Conservation (phyloP, 305 asterid genomes). For the Fraxinus albicans region DNA sequence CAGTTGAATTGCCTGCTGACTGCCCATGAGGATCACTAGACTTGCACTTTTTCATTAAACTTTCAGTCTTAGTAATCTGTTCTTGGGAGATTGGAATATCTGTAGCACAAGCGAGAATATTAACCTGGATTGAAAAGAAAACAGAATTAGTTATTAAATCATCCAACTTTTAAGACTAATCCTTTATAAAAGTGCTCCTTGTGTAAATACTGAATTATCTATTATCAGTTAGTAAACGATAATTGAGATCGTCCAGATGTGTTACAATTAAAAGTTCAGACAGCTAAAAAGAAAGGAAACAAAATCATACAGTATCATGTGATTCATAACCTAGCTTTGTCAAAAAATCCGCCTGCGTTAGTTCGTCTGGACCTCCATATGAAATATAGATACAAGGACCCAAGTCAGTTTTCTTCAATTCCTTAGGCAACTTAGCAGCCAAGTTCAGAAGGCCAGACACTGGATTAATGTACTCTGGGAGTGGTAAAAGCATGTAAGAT, state of each 20-base stretch:
- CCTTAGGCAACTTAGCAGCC: constrained; percentile 69
- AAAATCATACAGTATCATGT: constrained; percentile 70
- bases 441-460: constrained; percentile 78
- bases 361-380: constrained; percentile 76
- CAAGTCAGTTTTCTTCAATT: constrained; percentile 53
- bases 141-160: constrained; percentile 21
- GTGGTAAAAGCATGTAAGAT: constrained; percentile 70
- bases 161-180: constrained; percentile 6
- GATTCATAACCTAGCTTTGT: constrained; percentile 75
- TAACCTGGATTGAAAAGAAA: constrained; percentile 67
- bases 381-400: constrained; percentile 85
- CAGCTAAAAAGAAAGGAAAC: constrained; percentile 20
- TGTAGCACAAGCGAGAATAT: constrained; percentile 85
- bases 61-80: constrained; percentile 58
- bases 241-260: neutral
- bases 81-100: constrained; percentile 69
- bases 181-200: constrained; percentile 13
- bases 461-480: constrained; percentile 79
- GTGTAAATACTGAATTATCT: neutral
- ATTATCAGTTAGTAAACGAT: neutral
- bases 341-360: constrained; percentile 58
- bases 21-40: constrained; percentile 42
- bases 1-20: constrained; percentile 51
- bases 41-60: constrained; percentile 53
- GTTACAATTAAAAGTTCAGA: neutral